Evolutionary conservation across 179 eudicot genomes (phyloP).

Genomic region (Gypsophila paniculata): DNA sequence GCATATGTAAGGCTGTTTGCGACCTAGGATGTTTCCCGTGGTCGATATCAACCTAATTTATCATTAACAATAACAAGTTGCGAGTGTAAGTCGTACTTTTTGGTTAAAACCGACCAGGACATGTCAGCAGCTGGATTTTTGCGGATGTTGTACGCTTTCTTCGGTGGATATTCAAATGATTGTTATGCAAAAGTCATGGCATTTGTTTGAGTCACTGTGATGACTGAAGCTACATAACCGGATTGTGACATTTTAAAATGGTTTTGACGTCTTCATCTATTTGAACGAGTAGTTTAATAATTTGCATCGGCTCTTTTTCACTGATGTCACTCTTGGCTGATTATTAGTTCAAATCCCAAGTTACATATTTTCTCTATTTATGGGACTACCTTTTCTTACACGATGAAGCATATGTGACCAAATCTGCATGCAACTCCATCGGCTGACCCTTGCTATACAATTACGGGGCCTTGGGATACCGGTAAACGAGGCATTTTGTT

Average conservation of each 20-base stretch:
- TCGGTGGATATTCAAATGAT: conserved; percentile 1
- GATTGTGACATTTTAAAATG: conserved; percentile 6
- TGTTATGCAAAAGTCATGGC: not conserved
- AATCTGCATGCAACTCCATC: not conserved
- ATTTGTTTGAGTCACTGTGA: not conserved
- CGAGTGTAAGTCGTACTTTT: conserved; percentile 4
- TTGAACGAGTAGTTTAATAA: conserved; percentile 3
- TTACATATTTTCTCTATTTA: no score
- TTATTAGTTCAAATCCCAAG: not conserved
- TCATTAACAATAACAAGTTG: not conserved
- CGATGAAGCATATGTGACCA: no score
- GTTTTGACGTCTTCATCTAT: not conserved
- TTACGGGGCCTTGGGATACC: no score
- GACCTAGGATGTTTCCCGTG: conserved; percentile 27
- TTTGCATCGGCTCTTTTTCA: conserved; percentile 1
- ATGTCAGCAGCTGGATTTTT: conserved; percentile 4
- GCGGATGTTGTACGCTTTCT: conserved; percentile 10
- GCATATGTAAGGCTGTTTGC: conserved; percentile 19
- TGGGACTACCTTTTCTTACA: not conserved
- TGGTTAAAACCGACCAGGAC: not conserved
- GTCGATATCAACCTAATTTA: conserved; percentile 2
- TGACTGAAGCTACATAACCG: not conserved
- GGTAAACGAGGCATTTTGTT: no score
- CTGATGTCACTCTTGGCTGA: conserved; percentile 11
- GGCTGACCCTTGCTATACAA: no score